A percentile compares a stretch with the other conserved stretches of the same genome.
Evolutionary conservation across 164 flowering plant species (phyloP).

Genomic region (Dillenia turbinata): DNA sequence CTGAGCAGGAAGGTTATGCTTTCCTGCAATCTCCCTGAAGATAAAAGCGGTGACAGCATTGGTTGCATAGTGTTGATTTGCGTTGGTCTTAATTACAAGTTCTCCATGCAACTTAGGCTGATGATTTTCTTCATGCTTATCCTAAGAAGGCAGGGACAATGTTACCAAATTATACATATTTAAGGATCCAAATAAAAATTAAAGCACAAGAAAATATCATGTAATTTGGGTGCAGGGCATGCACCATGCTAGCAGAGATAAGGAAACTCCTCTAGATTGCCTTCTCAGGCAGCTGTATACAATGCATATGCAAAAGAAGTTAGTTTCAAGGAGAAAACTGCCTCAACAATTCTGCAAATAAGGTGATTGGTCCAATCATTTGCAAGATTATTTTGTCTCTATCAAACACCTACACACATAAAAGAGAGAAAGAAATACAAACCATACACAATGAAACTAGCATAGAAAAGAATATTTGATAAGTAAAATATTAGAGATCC

Average conservation of each 20-base stretch:
- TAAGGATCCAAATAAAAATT: not conserved
- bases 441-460: too few species aligned
- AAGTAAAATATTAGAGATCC: too few species aligned
- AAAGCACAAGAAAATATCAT: conserved; percentile 39
- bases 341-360: too few species aligned
- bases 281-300: conserved; percentile 58
- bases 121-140: conserved; percentile 95
- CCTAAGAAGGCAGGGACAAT: conserved; percentile 39
- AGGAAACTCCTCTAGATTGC: conserved; percentile 87
- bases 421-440: too few species aligned
- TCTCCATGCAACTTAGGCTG: conserved; percentile 96
- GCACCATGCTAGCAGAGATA: conserved; percentile 99
- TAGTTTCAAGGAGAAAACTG: too few species aligned
- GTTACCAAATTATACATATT: conserved; percentile 1
- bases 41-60: conserved; percentile 87
- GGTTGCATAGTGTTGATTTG: conserved; percentile 96
- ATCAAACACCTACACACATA: too few species aligned
- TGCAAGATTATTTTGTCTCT: too few species aligned
- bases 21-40: conserved; percentile 77
- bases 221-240: conserved; percentile 98
- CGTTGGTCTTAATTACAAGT: conserved; percentile 89
- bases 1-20: conserved; percentile 81
- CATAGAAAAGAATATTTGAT: too few species aligned
- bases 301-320: conserved; percentile 4
- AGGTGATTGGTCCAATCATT: too few species aligned